phyloP scores from a whole-genome alignment of 192 early-diverging fungal genomes.

The Coemansia sp. region DNA sequence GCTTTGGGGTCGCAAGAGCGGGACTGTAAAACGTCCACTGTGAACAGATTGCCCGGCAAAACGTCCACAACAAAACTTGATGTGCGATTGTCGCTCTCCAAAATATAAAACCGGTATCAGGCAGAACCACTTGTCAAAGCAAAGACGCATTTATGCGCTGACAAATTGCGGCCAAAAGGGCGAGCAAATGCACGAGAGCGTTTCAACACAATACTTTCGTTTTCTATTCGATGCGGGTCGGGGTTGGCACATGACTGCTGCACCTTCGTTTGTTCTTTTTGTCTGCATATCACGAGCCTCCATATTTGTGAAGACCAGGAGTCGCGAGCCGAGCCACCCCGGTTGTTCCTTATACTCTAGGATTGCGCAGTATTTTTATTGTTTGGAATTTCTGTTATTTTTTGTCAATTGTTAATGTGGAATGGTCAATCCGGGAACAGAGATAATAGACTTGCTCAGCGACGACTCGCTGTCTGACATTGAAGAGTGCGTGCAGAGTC shows the following conservation, averaged over 20 bases:
- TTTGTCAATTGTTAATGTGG: background rate
- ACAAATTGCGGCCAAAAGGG: too few species aligned
- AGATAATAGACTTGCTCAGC: conserved; percentile 19
- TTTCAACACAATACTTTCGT: too few species aligned
- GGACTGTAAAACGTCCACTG: background rate
- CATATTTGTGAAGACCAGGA: too few species aligned
- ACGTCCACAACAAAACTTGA: background rate
- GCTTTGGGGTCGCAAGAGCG: background rate
- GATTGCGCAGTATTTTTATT: too few species aligned
- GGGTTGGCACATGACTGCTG: too few species aligned
- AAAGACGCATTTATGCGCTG: background rate
- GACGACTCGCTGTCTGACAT: conserved; percentile 8
- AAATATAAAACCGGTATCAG: background rate
- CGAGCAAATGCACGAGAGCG: too few species aligned
- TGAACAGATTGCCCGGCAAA: background rate
- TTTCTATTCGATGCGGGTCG: too few species aligned
- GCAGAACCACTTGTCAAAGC: background rate
- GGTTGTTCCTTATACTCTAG: too few species aligned
- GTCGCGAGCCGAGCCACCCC: too few species aligned
- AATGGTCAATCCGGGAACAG: conserved; percentile 7
- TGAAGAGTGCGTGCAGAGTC: background rate
- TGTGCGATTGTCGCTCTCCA: background rate
- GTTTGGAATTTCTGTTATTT: too few species aligned
- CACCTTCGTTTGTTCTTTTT: too few species aligned
- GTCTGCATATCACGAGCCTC: too few species aligned